Conservation (phyloP, 306 rosid species). For the Quercus agrifolia region DNA sequence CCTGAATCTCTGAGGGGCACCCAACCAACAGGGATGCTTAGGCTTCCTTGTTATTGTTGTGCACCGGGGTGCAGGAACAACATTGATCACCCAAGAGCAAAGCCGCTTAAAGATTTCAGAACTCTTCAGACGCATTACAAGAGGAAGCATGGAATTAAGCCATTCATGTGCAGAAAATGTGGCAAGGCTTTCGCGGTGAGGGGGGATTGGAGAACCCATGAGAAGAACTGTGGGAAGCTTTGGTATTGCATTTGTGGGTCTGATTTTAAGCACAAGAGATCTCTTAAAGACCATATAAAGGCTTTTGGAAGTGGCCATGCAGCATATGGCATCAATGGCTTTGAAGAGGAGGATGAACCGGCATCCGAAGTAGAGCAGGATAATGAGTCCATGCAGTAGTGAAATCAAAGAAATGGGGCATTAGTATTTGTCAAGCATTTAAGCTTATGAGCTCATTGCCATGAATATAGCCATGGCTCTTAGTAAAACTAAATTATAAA, state of each 20-base stretch:
- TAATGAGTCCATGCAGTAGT: conserved; percentile 53
- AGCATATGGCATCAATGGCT: conserved; percentile 66
- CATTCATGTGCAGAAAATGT: conserved; percentile 92
- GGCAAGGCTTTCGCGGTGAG: conserved; percentile 95
- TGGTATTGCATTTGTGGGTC: conserved; percentile 98
- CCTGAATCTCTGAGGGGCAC: conserved; percentile 95
- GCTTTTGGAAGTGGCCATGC: conserved; percentile 94
- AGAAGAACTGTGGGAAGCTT: conserved; percentile 94
- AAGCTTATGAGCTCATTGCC: conserved; percentile 4
- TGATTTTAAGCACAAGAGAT: conserved; percentile 93
- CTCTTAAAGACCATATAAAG: conserved; percentile 87
- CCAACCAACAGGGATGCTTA: conserved; percentile 93
- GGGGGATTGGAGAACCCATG: conserved; percentile 98
- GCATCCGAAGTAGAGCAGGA: conserved; percentile 97
- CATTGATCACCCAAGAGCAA: conserved; percentile 90
- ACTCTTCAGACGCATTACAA: conserved; percentile 97
- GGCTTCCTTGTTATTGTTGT: conserved; percentile 96
- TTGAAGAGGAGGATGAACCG: conserved; percentile 91
- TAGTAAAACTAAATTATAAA: conserved; percentile 26
- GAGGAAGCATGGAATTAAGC: conserved; percentile 94
- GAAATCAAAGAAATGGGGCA: background rate
- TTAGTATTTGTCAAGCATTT: background rate
- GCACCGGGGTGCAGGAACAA: conserved; percentile 94
- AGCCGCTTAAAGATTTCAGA: conserved; percentile 88
- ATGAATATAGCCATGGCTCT: conserved; percentile 17